Percentiles rank a stretch among this genome's conserved stretches.
These are phyloP conservation scores for Ascochyta lentis DNA, from an alignment of 2,329 filamentous ascomycete species.

Conservation along the genomic window DNA sequence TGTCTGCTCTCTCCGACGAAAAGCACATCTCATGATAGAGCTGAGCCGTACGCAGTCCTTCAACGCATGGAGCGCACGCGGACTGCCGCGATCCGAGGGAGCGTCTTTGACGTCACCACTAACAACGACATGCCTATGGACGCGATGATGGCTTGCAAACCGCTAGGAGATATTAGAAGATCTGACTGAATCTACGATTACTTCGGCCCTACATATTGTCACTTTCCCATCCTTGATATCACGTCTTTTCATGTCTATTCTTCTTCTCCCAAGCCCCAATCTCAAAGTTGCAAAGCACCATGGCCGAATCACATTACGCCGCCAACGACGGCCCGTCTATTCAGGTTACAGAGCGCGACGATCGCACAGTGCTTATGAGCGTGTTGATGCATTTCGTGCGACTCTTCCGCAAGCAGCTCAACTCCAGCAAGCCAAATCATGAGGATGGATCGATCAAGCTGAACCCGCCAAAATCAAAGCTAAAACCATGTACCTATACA, in stretches of 20 bases:
- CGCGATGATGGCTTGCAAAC: slow-evolving; percentile 1
- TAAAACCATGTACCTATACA: slow-evolving; percentile 43
- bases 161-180: neutral
- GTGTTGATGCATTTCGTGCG: slow-evolving; percentile 49
- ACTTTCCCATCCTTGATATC: neutral
- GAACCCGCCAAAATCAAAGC: slow-evolving; percentile 43
- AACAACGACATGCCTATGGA: neutral
- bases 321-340: slow-evolving; percentile 29
- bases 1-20: neutral
- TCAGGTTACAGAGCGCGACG: slow-evolving; percentile 45
- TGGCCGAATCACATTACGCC: slow-evolving; percentile 9
- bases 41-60: neutral
- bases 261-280: neutral
- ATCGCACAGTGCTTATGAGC: slow-evolving; percentile 49
- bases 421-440: slow-evolving; percentile 37
- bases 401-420: slow-evolving; percentile 47
- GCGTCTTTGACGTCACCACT: slow-evolving; percentile 12
- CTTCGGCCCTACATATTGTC: slow-evolving; percentile 3
- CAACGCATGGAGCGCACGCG: neutral
- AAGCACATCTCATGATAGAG: neutral
- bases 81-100: neutral
- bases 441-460: slow-evolving; percentile 53
- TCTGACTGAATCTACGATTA: neutral
- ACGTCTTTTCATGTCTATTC: neutral
- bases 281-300: neutral